phyloP scores from a whole-genome alignment of 202 grass and related monocot genomes.

The Sporobolus alterniflorus region DNA sequence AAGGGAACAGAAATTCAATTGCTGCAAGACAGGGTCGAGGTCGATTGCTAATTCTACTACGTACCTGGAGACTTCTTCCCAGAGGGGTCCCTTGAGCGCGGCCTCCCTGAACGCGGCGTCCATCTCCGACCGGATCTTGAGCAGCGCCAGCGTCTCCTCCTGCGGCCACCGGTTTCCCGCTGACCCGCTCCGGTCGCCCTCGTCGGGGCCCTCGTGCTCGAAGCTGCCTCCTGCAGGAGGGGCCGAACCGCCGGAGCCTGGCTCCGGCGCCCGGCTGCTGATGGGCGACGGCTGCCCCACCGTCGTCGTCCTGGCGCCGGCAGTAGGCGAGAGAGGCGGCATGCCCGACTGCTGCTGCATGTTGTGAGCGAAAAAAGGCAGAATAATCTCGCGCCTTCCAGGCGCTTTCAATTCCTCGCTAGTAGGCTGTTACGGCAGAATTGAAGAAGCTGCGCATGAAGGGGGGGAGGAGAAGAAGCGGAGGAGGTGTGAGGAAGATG shows the following conservation, averaged over 20 bases:
- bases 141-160: conserved; percentile 85
- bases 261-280: conserved; percentile 59
- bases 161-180: conserved; percentile 80
- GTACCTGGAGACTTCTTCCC: conserved; percentile 90
- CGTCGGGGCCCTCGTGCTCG: conserved; percentile 53
- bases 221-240: background rate
- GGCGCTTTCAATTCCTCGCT: background rate
- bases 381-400: background rate
- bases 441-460: too few species aligned
- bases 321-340: conserved; percentile 43
- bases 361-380: background rate
- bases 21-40: too few species aligned
- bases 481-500: too few species aligned
- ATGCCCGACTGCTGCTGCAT: conserved; percentile 48
- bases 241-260: background rate
- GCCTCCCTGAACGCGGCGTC: conserved; percentile 88
- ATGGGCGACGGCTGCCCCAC: conserved; percentile 56
- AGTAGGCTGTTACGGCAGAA: background rate
- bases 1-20: background rate
- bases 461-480: background rate
- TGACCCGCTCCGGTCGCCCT: conserved; percentile 57
- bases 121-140: conserved; percentile 96
- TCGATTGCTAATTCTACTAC: too few species aligned
- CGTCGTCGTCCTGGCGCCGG: background rate
- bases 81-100: conserved; percentile 86